These are phyloP conservation scores for Talaromyces marneffei DNA, from an alignment of 2,329 filamentous ascomycete species.

Conservation along the genomic window DNA sequence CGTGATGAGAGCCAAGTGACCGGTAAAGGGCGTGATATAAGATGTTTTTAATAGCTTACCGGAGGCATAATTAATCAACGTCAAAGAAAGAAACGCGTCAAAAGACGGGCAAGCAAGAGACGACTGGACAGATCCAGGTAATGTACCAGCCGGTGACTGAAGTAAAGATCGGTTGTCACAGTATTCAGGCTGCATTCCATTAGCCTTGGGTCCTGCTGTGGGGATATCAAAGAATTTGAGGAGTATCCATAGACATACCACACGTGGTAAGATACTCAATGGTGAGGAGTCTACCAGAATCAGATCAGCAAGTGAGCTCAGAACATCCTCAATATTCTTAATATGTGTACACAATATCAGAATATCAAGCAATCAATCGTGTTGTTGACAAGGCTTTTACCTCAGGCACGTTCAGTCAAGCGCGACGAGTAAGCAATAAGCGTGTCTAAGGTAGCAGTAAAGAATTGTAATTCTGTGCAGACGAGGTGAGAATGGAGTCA, in stretches of 20 bases:
- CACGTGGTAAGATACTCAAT: conserved; percentile 28
- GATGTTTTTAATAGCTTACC: conserved; percentile 41
- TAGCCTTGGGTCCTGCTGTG: conserved; percentile 22
- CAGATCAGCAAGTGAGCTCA: conserved; percentile 11
- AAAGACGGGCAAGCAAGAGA: conserved; percentile 19
- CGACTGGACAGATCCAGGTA: conserved; percentile 14
- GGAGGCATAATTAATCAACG: conserved; percentile 49
- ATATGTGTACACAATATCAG: neutral
- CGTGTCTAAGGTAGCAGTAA: conserved; percentile 5
- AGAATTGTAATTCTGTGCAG: neutral
- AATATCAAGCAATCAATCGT: neutral
- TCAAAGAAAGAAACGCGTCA: conserved; percentile 20
- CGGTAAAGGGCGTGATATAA: conserved; percentile 2
- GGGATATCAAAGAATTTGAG: conserved; percentile 28
- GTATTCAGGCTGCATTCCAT: conserved; percentile 33
- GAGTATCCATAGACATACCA: conserved; percentile 30
- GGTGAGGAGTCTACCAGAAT: conserved; percentile 20
- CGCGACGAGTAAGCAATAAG: conserved; percentile 14
- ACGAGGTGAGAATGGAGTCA: conserved; percentile 11
- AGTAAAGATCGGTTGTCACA: conserved; percentile 18
- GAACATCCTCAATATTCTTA: neutral
- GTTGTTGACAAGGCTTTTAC: conserved; percentile 8
- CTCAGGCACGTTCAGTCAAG: neutral
- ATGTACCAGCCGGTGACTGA: conserved; percentile 12
- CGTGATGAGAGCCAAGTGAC: conserved; percentile 4